Conservation (phyloP, 768 basidiomycete species). For the Crucibulum laeve region DNA sequence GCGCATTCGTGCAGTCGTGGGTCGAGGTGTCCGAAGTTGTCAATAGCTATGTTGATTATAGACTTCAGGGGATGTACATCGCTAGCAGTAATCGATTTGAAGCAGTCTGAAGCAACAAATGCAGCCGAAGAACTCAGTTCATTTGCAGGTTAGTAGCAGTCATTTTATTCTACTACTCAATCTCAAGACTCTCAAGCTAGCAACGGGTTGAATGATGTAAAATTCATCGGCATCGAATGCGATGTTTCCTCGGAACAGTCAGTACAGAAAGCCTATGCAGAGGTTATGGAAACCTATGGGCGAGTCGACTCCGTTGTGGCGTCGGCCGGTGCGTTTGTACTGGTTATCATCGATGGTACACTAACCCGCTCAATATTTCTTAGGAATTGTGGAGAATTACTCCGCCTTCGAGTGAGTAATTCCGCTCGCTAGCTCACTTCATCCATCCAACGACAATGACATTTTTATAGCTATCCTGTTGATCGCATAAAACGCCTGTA, state of each 20-base stretch:
- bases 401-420: constrained; percentile 73
- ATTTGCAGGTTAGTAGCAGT: constrained; percentile 21
- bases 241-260: constrained; percentile 83
- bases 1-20: constrained; percentile 84
- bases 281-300: constrained; percentile 61
- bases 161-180: neutral
- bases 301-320: constrained; percentile 82
- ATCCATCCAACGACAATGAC: neutral
- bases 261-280: constrained; percentile 69
- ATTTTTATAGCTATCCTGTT: constrained; percentile 64
- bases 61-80: constrained; percentile 67
- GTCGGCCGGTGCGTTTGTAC: constrained; percentile 62
- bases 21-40: constrained; percentile 16
- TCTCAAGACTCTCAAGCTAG: constrained; percentile 28
- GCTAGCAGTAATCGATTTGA: constrained; percentile 80
- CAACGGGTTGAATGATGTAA: constrained; percentile 54
- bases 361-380: neutral
- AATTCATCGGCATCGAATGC: constrained; percentile 75
- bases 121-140: constrained; percentile 64
- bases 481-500: constrained; percentile 80
- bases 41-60: constrained; percentile 5
- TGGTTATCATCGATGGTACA: neutral
- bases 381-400: constrained; percentile 87
- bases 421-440: neutral
- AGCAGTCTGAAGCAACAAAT: constrained; percentile 56